These are phyloP conservation scores for Phialemoniopsis sp. DNA, from an alignment of 2,329 filamentous ascomycete genomes.

Conservation along the genomic window DNA sequence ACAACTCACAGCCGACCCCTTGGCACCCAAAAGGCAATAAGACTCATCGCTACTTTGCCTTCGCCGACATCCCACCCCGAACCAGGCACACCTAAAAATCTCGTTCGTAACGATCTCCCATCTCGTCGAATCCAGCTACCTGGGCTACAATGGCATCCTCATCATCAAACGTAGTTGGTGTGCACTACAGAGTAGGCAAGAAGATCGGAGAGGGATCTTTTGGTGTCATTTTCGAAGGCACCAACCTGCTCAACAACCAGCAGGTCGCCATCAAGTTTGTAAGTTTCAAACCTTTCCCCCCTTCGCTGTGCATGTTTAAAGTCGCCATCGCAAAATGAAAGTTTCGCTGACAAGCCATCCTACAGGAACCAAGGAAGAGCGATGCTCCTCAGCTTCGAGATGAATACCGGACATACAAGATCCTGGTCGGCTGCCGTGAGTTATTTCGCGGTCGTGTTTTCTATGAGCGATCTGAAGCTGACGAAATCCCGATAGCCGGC, in stretches of 20 bases:
- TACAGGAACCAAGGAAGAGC: slow-evolving; percentile 95
- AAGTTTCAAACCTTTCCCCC: slow-evolving; percentile 32
- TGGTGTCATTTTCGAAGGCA: slow-evolving; percentile 97
- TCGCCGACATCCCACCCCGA: slow-evolving; percentile 11
- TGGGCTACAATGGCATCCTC: slow-evolving; percentile 68
- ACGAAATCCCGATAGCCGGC: slow-evolving; percentile 58
- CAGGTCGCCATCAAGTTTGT: slow-evolving; percentile 99
- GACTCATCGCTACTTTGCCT: not conserved
- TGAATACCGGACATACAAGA: slow-evolving; percentile 99
- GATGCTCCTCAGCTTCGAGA: slow-evolving; percentile 96
- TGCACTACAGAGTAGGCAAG: slow-evolving; percentile 98
- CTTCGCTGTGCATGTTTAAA: slow-evolving; percentile 3
- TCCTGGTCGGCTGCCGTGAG: slow-evolving; percentile 97
- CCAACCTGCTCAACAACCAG: slow-evolving; percentile 97
- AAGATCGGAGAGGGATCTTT: slow-evolving; percentile 99
- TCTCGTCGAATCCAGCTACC: not conserved
- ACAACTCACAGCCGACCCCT: too few relatives aligned
- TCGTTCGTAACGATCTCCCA: not conserved
- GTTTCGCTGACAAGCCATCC: slow-evolving; percentile 1
- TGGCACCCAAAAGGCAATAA: too few relatives aligned
- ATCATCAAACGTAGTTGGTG: slow-evolving; percentile 95
- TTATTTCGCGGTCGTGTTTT: slow-evolving; percentile 21
- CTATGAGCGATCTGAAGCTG: slow-evolving; percentile 1
- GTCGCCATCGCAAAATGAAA: not conserved
- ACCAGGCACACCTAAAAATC: not conserved